Base-by-base conservation (phyloP, 139 green algal species). In the Yamagishiella unicocca region DNA sequence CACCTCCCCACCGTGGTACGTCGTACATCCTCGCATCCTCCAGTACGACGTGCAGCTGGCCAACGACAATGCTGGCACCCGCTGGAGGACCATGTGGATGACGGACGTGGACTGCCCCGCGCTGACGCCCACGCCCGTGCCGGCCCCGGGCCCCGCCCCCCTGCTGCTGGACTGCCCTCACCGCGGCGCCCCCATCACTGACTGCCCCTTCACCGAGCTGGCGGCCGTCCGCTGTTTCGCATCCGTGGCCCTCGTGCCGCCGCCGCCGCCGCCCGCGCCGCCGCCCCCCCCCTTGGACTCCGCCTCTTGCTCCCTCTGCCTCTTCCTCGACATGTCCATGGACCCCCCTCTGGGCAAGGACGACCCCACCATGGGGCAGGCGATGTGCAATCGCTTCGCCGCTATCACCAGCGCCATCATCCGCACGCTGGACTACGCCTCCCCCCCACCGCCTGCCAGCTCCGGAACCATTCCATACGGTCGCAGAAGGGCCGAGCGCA, bases 141-240 rank as follows among this genome's bases (percentile, higher is more conserved):
- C 61, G 61, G 17, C 50, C 17, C 22, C 61, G 7, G 61, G 61
- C 61, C 64, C 29, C 14, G 64, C 64, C 12, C 50, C 50, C 50
- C 50, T 58, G 50, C 64, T 72, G 64, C 27, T 72, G 29, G 64
- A 72, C 64, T 72, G 64, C n/a, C 64, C 64, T 4, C 64, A 72
- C n/a, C 64, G 64, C 21, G 64, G 64, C 29, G 29, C 64, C 6
- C 64, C 64, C 64, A 38, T 72, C 64, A 40, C 29, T 31, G 64
- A 72, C n/a, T 72, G 64, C 64, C 64, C 64, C 64, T 72, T 72
- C 64, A 72, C 64, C 64, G 64, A 72, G 64, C 64, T 72, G 6
- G 64, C 64, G 24, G 64, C 64, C 29, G 64, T 72, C 4, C 64
- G 64, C 29, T 72, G 64, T 31, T 72, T 42, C 64, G 64, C 64